Evolutionary conservation across 2,329 filamentous ascomycete species (phyloP), one percentile per base, ranked within the genome.

Genomic region (Trichoderma citrinoviride): DNA sequence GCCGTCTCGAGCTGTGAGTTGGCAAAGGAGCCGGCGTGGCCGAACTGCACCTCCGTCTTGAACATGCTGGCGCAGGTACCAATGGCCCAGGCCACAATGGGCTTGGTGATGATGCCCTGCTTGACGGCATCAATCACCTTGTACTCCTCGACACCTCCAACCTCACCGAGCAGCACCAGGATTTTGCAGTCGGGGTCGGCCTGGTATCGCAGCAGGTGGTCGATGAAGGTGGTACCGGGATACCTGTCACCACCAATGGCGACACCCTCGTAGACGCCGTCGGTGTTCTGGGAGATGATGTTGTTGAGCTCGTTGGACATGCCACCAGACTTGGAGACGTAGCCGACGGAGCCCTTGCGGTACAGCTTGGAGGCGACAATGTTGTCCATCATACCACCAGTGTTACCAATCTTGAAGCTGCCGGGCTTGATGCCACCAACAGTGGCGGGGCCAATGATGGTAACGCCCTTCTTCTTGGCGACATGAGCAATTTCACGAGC

Each of bases 261-360:
- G 75, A 99, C 91, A 88, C 95, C 95, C 86, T 99, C 95, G 80
- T 96, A 94, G 65, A 99, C 95, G 87, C 95, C 95, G 78, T 99
- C 93, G 74, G 95, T 97, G 80, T 86, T 96, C 79, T 97, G 90
- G 66, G 93, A 87, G 76, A 99, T 91, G 80, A 99, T 98, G 88
- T 99, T 99, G 90, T 99, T 99, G 76, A 99, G 84, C 85, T 99
- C 95, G 87, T 99, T 99, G 81, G 95, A 98, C 95, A 99, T 99
- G 83, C 95, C 95, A 78, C 95, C 95, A 66, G 95, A 99, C 87
- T 99, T 99, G 86, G 94, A 98, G 81, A 99, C 95, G 81, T 99
- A 99, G 74, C 92, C 95, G 71, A 99, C 93, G 73, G 95, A 98
- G 74, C 95, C 95, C 83, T 95, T 95, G 82, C 95, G 94, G 89